phyloP scores from a whole-genome alignment of 2,329 filamentous ascomycete genomes.

The Sporothrix mexicana region DNA sequence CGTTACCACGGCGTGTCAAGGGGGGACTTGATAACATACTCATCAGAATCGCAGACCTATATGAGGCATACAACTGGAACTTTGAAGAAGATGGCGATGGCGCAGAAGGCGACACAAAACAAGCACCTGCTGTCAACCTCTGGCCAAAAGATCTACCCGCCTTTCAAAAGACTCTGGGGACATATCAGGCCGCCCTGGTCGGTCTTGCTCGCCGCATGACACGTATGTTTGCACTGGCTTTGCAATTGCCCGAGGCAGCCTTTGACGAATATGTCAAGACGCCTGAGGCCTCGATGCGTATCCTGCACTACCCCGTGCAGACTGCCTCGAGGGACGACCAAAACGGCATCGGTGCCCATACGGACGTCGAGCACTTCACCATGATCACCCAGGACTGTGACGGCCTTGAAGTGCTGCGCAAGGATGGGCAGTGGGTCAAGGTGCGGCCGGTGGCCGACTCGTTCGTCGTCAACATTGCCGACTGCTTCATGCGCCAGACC shows the following conservation, averaged over 20 bases:
- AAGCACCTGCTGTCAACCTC: conserved; percentile 40
- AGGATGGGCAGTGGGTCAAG: conserved; percentile 32
- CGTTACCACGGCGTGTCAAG: too few species aligned
- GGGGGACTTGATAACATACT: not conserved
- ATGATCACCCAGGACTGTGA: conserved; percentile 35
- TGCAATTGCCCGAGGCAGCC: conserved; percentile 34
- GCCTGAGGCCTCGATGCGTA: conserved; percentile 33
- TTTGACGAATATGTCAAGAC: conserved; percentile 31
- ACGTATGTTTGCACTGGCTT: conserved; percentile 34
- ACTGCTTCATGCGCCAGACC: conserved; percentile 37
- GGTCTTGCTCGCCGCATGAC: conserved; percentile 32
- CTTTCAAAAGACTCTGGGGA: conserved; percentile 46
- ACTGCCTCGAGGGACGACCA: conserved; percentile 32
- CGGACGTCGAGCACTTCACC: conserved; percentile 36
- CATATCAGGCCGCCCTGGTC: conserved; percentile 33
- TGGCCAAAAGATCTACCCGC: conserved; percentile 44
- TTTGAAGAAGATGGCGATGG: conserved; percentile 44
- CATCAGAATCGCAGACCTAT: conserved; percentile 38
- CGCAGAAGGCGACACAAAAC: conserved; percentile 41
- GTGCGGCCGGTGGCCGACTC: conserved; percentile 30
- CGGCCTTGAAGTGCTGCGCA: conserved; percentile 36
- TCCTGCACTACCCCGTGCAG: conserved; percentile 36
- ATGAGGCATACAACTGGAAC: conserved; percentile 47
- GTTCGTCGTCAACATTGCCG: conserved; percentile 38
- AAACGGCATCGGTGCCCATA: conserved; percentile 36